A percentile compares a stretch with the other conserved stretches of the same genome.
phyloP scores from a whole-genome alignment of 805 yeast species.

The Candida cerambycidarum region DNA sequence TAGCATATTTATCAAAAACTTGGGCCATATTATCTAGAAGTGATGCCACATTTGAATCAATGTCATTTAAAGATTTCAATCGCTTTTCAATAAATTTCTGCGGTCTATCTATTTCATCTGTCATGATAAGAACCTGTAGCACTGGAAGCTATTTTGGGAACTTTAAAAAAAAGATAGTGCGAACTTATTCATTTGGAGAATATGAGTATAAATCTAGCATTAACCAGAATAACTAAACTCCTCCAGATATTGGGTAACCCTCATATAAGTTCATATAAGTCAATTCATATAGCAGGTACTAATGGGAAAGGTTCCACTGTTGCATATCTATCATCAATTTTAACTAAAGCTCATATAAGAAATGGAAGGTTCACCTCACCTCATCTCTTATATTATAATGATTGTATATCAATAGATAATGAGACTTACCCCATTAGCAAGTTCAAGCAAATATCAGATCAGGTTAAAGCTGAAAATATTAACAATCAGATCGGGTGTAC shows the following conservation, averaged over 20 bases:
- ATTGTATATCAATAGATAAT: constrained; percentile 70
- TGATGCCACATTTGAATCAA: constrained; percentile 54
- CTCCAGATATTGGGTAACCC: constrained; percentile 62
- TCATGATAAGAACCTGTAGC: not conserved
- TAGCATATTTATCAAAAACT: constrained; percentile 44
- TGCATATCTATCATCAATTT: constrained; percentile 69
- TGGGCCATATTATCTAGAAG: constrained; percentile 50
- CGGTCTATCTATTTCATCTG: not conserved
- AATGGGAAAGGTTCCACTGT: constrained; percentile 96
- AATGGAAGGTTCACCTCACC: constrained; percentile 91
- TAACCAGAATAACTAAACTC: constrained; percentile 32
- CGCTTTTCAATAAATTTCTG: constrained; percentile 46
- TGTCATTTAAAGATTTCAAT: constrained; percentile 49
- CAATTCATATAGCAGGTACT: constrained; percentile 94
- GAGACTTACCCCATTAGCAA: constrained; percentile 46
- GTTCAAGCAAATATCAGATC: constrained; percentile 46
- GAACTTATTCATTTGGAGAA: no score
- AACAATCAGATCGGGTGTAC: constrained; percentile 61
- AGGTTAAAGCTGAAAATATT: constrained; percentile 43
- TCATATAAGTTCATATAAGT: constrained; percentile 52
- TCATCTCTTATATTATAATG: constrained; percentile 70
- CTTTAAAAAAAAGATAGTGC: no score
- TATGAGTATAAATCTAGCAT: constrained; percentile 44
- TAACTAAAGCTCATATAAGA: constrained; percentile 46
- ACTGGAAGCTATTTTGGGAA: no score